Evolutionary conservation across 1,284 basidiomycete genomes (phyloP), one percentile per base, ranked within the genome.

Genomic region (Lentinula novae-zelandiae): DNA sequence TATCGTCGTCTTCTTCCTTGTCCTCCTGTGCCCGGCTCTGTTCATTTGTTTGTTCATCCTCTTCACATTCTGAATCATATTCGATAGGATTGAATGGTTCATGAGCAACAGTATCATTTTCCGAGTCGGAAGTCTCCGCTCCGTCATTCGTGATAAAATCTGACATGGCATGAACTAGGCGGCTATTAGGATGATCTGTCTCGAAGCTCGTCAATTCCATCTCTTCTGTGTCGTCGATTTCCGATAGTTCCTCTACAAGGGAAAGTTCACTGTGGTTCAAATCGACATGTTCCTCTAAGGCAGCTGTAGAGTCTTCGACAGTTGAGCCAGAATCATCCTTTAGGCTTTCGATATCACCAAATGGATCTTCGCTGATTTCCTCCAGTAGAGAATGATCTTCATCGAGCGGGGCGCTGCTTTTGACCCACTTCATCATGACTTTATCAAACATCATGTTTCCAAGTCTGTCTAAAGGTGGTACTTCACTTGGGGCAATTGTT

Each of bases 361-460:
- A 95, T 17, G 90, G 88, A 75, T 94, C 93, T 64, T 90, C 91
- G 67, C 89, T 93, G 60, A 82, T 83, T 50, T 79, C 83, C 57
- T 77, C 82, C 27, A 75, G 75, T 15, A 76, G 75, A 13, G 71
- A 69, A 33, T 69, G 70, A 44, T 74, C 75, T 62, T 69, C 78
- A 50, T 69, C 73, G 36, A 67, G 69, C 54, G 64, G 71, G 17
- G 72, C 76, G 8, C 74, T 82, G 46, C 75, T 84, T 72, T 88
- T 89, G 53, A 95, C 85, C 95, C 95, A 97, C 64, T 84, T 84
- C 85, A 92, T 91, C 72, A 84, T 80, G 40, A 81, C 80, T 60
- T 81, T 84, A 74, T 96, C 95, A 66, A 88, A 95, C 44, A 92
- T 77, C 94, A 97, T 96, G 69, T 85, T 85, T 1, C 93, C 93